A percentile compares a stretch with the other conserved stretches of the same genome.
These are phyloP conservation scores for Penicillium sp. DNA, from an alignment of 2,329 filamentous ascomycete genomes.

Conservation along the genomic window DNA sequence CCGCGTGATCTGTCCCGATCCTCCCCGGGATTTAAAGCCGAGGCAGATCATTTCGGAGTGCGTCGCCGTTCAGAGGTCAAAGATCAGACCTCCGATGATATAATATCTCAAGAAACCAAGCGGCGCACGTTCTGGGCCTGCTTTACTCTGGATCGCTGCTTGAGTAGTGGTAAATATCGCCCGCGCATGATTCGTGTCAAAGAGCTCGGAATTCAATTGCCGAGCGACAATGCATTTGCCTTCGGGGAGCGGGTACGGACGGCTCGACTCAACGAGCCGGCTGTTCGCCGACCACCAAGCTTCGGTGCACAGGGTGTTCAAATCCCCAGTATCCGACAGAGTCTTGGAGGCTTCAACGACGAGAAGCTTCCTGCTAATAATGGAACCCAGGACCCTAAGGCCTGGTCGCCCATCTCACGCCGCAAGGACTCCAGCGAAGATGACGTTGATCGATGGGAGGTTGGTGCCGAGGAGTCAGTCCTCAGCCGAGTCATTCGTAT, in stretches of 20 bases:
- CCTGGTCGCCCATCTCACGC: constrained; percentile 45
- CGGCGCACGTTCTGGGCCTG: constrained; percentile 64
- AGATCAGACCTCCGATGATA: constrained; percentile 49
- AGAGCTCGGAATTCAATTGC: constrained; percentile 59
- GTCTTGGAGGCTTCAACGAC: constrained; percentile 41
- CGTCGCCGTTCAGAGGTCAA: constrained; percentile 38
- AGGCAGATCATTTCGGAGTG: constrained; percentile 45
- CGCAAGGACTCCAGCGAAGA: constrained; percentile 46
- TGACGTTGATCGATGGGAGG: constrained; percentile 56
- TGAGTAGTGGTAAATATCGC: constrained; percentile 59
- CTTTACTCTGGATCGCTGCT: constrained; percentile 60
- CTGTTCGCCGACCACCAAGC: constrained; percentile 42
- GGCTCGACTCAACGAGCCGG: constrained; percentile 51
- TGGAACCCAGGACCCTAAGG: constrained; percentile 37
- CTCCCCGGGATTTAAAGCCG: constrained; percentile 41
- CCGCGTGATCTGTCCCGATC: constrained; percentile 46
- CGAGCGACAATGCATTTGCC: constrained; percentile 60
- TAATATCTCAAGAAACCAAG: constrained; percentile 58
- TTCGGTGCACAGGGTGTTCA: constrained; percentile 47
- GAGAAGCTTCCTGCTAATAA: constrained; percentile 41
- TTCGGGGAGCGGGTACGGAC: constrained; percentile 61
- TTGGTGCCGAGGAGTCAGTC: constrained; percentile 57
- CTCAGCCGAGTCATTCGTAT: constrained; percentile 60
- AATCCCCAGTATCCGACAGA: constrained; percentile 48
- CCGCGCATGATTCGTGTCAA: constrained; percentile 57